Conservation (phyloP, 2,329 filamentous ascomycete genomes). For the Claviceps monticola region DNA sequence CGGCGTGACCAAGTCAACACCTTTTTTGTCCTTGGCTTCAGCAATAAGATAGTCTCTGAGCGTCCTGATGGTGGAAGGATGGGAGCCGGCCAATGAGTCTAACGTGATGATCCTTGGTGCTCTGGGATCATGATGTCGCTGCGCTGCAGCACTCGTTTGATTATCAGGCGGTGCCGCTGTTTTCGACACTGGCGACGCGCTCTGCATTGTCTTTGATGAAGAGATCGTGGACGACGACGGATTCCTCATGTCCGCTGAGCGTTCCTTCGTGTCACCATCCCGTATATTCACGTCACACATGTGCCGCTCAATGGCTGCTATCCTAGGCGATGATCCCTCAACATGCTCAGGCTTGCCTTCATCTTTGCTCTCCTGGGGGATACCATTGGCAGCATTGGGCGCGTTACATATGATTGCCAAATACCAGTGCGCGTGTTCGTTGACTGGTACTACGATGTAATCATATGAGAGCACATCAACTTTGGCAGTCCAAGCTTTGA, state of each 20-base stretch:
- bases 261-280: slow-evolving; percentile 5
- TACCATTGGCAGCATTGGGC: slow-evolving; percentile 37
- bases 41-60: slow-evolving; percentile 65
- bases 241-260: background rate
- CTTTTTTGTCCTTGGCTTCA: slow-evolving; percentile 54
- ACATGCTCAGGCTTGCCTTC: slow-evolving; percentile 4
- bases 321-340: slow-evolving; percentile 2
- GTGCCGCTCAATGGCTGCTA: slow-evolving; percentile 9
- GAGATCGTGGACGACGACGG: background rate
- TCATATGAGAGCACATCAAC: slow-evolving; percentile 76
- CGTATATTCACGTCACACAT: slow-evolving; percentile 14
- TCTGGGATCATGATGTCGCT: slow-evolving; percentile 21
- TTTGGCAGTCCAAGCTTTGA: slow-evolving; percentile 76
- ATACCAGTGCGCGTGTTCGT: slow-evolving; percentile 83
- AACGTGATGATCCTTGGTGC: slow-evolving; percentile 69
- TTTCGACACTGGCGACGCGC: background rate
- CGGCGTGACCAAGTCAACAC: slow-evolving; percentile 23
- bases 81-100: slow-evolving; percentile 62
- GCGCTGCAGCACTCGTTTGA: background rate
- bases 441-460: slow-evolving; percentile 85
- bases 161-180: slow-evolving; percentile 8
- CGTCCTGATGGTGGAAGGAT: slow-evolving; percentile 48
- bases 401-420: slow-evolving; percentile 90
- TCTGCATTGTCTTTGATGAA: slow-evolving; percentile 1
- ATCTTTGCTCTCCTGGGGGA: slow-evolving; percentile 8